Evolutionary conservation across 2,329 filamentous ascomycete species (phyloP).

Genomic region (Xylaria multiplex): DNA sequence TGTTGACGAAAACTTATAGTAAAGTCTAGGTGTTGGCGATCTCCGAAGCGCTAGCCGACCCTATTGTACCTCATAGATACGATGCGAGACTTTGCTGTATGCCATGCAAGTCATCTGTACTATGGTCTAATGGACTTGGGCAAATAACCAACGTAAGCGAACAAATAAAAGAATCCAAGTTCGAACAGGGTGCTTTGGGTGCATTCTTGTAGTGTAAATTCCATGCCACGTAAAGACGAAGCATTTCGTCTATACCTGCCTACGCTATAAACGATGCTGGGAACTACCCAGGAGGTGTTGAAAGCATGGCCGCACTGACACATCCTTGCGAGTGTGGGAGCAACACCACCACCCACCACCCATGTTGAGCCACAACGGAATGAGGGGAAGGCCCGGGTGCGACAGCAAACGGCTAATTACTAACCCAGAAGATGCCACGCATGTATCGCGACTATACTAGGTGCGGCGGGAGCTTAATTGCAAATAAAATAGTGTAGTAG

Average conservation of each 20-base stretch:
- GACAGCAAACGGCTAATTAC: conserved; percentile 32
- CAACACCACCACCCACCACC: conserved; percentile 4
- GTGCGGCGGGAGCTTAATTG: conserved; percentile 26
- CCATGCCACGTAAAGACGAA: conserved; percentile 15
- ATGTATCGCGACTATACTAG: conserved; percentile 12
- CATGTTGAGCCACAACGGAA: conserved; percentile 25
- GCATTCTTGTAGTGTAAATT: not conserved
- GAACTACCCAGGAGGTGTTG: conserved; percentile 4
- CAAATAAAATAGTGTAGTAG: conserved; percentile 16
- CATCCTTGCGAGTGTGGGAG: conserved; percentile 15
- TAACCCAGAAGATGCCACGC: conserved; percentile 9
- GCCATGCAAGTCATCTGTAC: not conserved
- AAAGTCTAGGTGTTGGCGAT: not conserved
- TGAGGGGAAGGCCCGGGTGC: conserved; percentile 13
- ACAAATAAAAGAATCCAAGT: no score
- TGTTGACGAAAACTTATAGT: conserved; percentile 1
- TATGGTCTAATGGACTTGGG: conserved; percentile 10
- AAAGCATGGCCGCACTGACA: conserved; percentile 12
- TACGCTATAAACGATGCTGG: conserved; percentile 4
- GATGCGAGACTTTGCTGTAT: conserved; percentile 2
- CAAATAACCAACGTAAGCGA: conserved; percentile 2
- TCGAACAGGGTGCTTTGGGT: conserved; percentile 6
- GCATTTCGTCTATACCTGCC: conserved; percentile 9
- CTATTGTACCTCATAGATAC: not conserved
- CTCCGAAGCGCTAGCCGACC: conserved; percentile 3